A percentile compares a stretch with the other conserved stretches of the same genome.
These are phyloP conservation scores for Mallotus repandus DNA, from an alignment of 441 rosid genomes.

Conservation along the genomic window DNA sequence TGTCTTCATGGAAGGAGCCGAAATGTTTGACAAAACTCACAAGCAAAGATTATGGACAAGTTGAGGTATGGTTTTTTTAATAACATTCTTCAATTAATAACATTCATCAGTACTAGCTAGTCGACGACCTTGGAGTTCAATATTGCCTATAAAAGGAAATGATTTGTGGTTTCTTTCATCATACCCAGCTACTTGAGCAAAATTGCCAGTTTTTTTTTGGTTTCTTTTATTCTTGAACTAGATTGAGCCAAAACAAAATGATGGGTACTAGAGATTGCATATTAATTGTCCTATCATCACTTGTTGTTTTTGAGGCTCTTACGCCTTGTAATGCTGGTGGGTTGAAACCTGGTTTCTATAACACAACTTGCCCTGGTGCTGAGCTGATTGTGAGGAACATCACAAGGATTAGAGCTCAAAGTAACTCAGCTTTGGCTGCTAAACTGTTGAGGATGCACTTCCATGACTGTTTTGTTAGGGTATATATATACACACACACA, in stretches of 20 bases:
- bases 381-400: constrained; percentile 9
- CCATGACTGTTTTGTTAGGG: constrained; percentile 42
- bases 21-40: neutral
- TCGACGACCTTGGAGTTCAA: neutral
- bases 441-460: constrained; percentile 38
- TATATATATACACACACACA: neutral
- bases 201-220: too few species aligned
- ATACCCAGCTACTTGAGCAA: neutral
- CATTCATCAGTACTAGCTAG: neutral
- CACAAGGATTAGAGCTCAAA: neutral
- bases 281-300: neutral
- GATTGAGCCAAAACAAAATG: neutral
- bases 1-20: neutral
- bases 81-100: neutral
- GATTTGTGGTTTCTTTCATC: neutral
- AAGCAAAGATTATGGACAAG: neutral
- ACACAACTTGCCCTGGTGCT: constrained; percentile 8
- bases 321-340: constrained; percentile 1
- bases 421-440: constrained; percentile 24
- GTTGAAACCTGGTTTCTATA: neutral
- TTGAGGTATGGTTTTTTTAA: neutral
- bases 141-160: neutral
- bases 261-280: neutral
- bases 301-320: neutral
- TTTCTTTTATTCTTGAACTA: neutral